Conservation (phyloP, 2,329 filamentous ascomycete species). For the Monosporascus ibericus region DNA sequence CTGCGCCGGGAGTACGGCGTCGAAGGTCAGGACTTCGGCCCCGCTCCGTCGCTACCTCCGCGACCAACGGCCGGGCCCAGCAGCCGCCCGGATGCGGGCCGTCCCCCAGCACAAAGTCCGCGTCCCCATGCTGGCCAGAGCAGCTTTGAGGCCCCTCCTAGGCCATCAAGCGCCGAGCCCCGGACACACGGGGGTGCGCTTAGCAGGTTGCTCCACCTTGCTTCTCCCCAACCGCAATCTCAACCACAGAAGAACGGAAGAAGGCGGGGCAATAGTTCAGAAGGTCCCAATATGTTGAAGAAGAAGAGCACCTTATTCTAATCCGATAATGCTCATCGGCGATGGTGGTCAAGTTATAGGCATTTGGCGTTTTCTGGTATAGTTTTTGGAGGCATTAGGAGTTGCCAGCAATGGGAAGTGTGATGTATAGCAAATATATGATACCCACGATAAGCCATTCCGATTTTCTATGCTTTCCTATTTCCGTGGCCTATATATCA, state of each 20-base stretch:
- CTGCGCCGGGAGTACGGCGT: constrained; percentile 64
- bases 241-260: constrained; percentile 34
- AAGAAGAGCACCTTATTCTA: constrained; percentile 46
- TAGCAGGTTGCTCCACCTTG: constrained; percentile 24
- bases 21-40: constrained; percentile 36
- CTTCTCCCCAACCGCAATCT: constrained; percentile 29
- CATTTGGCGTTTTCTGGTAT: too few species aligned
- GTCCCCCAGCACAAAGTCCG: constrained; percentile 16
- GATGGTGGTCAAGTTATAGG: not conserved
- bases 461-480: too few species aligned
- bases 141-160: constrained; percentile 26
- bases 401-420: too few species aligned
- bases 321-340: not conserved
- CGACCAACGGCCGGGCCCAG: constrained; percentile 21
- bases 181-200: constrained; percentile 14
- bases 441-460: too few species aligned
- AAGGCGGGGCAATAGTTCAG: constrained; percentile 24
- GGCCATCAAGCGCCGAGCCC: constrained; percentile 45
- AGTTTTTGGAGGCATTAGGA: too few species aligned
- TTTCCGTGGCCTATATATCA: too few species aligned
- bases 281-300: constrained; percentile 34
- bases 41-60: constrained; percentile 26
- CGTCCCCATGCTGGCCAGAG: constrained; percentile 18
- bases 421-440: too few species aligned
- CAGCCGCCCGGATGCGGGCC: constrained; percentile 1